phyloP scores from a whole-genome alignment of 805 yeast genomes.

The Cyberlindnera bimundalis region DNA sequence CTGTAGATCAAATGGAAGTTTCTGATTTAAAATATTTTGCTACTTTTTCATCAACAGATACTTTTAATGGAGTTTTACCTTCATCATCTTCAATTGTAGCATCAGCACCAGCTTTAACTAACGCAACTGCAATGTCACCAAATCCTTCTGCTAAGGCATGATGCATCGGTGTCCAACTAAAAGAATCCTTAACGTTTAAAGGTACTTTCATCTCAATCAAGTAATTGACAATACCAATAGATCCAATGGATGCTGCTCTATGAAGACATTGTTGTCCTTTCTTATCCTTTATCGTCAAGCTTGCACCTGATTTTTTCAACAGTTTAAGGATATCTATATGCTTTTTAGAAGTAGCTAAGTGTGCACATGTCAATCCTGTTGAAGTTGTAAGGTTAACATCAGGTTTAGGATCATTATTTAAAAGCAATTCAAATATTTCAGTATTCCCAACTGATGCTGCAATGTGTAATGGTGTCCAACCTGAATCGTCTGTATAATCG shows the following conservation, averaged over 20 bases:
- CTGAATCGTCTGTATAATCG: conserved; percentile 65
- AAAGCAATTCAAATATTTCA: conserved; percentile 47
- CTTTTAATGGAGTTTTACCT: conserved; percentile 52
- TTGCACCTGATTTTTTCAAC: conserved; percentile 54
- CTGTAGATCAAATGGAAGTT: no score
- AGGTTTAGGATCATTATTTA: conserved; percentile 48
- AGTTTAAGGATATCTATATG: conserved; percentile 50
- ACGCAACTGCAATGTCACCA: conserved; percentile 64
- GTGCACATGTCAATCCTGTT: conserved; percentile 73
- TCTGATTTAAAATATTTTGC: conserved; percentile 34
- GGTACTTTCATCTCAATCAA: conserved; percentile 55
- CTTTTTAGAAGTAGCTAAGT: conserved; percentile 71
- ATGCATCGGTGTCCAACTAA: conserved; percentile 85
- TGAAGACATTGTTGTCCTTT: conserved; percentile 67
- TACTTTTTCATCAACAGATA: conserved; percentile 53
- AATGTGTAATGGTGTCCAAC: conserved; percentile 88
- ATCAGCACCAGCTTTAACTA: conserved; percentile 71
- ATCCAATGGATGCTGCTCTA: conserved; percentile 81
- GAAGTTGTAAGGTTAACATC: conserved; percentile 59
- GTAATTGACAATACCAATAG: conserved; percentile 49
- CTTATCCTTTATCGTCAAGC: conserved; percentile 63
- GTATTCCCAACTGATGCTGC: conserved; percentile 72
- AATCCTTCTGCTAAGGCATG: conserved; percentile 91
- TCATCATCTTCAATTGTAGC: conserved; percentile 40
- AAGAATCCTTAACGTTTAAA: conserved; percentile 61